Conservation (phyloP, 2,329 filamentous ascomycete species). For the Aspergillus sclerotialis region DNA sequence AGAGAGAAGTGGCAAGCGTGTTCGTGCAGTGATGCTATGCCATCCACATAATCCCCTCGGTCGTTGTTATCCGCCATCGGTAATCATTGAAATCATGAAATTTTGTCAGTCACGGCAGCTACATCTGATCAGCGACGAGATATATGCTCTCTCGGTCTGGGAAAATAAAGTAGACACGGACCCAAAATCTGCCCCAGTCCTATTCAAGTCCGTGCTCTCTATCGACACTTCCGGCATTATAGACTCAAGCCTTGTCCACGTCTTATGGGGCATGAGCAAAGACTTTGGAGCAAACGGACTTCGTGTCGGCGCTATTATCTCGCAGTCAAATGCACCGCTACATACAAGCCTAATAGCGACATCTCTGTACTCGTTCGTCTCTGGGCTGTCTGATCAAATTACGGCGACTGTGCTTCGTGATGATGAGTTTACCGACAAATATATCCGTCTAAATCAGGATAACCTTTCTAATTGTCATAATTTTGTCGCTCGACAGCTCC, state of each 20-base stretch:
- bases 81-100: conserved; percentile 38
- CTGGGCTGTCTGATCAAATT: conserved; percentile 35
- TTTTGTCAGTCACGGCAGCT: conserved; percentile 46
- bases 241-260: conserved; percentile 45
- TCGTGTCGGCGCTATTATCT: conserved; percentile 45
- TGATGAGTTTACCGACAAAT: conserved; percentile 36
- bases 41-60: conserved; percentile 49
- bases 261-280: conserved; percentile 41
- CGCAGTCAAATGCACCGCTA: conserved; percentile 38
- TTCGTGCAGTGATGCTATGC: conserved; percentile 46
- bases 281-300: conserved; percentile 54
- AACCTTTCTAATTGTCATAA: conserved; percentile 36
- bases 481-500: conserved; percentile 32
- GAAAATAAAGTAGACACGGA: conserved; percentile 33
- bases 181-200: conserved; percentile 10
- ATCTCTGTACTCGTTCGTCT: conserved; percentile 42
- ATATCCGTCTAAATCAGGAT: conserved; percentile 39
- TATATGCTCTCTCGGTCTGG: conserved; percentile 52
- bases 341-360: conserved; percentile 33
- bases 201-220: conserved; percentile 43
- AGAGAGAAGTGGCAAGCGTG: conserved; percentile 29
- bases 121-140: conserved; percentile 53
- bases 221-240: conserved; percentile 41
- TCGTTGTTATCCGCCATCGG: conserved; percentile 38
- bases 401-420: conserved; percentile 40